phyloP scores from a whole-genome alignment of 2,329 filamentous ascomycete genomes.

The Ophiostoma sp. region DNA sequence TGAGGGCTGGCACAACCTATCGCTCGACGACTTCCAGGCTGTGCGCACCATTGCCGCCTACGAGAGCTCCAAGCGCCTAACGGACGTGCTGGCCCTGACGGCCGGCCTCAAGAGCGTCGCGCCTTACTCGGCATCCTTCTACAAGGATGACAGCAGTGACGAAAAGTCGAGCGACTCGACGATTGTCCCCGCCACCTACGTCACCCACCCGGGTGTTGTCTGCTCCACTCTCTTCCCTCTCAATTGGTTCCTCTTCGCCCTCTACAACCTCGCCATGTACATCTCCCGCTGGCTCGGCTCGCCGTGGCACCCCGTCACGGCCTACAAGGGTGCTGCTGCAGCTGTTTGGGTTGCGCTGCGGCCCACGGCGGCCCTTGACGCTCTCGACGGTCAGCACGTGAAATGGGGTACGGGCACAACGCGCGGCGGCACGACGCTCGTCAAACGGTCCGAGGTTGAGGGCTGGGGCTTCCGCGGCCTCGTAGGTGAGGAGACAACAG shows the following conservation, averaged over 20 bases:
- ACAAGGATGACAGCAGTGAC: slow-evolving; percentile 29
- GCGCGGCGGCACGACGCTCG: slow-evolving; percentile 54
- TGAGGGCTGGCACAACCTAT: slow-evolving; percentile 49
- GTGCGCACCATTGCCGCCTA: slow-evolving; percentile 66
- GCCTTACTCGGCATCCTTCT: slow-evolving; percentile 58
- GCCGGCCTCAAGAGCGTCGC: slow-evolving; percentile 64
- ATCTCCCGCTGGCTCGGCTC: slow-evolving; percentile 77
- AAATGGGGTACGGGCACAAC: slow-evolving; percentile 87
- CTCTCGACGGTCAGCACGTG: slow-evolving; percentile 51
- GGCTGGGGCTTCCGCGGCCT: slow-evolving; percentile 77
- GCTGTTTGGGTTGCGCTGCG: slow-evolving; percentile 77
- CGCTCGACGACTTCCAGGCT: slow-evolving; percentile 73
- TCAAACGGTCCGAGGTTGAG: slow-evolving; percentile 78
- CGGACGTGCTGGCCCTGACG: slow-evolving; percentile 79
- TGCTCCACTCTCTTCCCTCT: slow-evolving; percentile 79
- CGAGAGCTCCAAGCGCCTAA: slow-evolving; percentile 83
- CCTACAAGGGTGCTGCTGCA: slow-evolving; percentile 74
- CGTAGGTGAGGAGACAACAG: slow-evolving; percentile 49
- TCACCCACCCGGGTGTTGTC: slow-evolving; percentile 85
- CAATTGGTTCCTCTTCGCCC: slow-evolving; percentile 65
- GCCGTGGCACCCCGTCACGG: slow-evolving; percentile 79
- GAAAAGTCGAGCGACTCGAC: slow-evolving; percentile 31
- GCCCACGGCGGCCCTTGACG: slow-evolving; percentile 61
- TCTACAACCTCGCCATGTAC: slow-evolving; percentile 68
- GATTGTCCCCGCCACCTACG: slow-evolving; percentile 60